phyloP scores from a whole-genome alignment of 495 filamentous ascomycete genomes.

The Xylaria palmicola region DNA sequence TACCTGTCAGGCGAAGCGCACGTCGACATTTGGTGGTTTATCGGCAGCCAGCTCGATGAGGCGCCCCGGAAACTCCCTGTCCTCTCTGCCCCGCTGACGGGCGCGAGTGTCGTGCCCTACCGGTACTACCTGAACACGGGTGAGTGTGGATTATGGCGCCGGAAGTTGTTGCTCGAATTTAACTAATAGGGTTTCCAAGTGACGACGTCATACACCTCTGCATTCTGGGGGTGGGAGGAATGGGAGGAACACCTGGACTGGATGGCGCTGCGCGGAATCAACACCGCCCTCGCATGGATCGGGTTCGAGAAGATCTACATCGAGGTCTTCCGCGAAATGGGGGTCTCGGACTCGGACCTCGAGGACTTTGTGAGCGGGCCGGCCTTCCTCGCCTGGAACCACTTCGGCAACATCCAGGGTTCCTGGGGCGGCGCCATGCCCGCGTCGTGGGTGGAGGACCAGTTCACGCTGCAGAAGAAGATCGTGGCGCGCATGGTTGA shows the following conservation, averaged over 20 bases:
- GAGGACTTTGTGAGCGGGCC: slow-evolving; percentile 48
- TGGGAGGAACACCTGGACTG: slow-evolving; percentile 57
- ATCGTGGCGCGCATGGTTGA: slow-evolving; percentile 52
- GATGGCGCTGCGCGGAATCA: slow-evolving; percentile 53
- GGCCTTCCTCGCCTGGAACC: slow-evolving; percentile 57
- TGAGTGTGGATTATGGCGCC: slow-evolving; percentile 3
- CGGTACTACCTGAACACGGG: slow-evolving; percentile 54
- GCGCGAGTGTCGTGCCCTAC: slow-evolving; percentile 49
- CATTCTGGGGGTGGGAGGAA: slow-evolving; percentile 56
- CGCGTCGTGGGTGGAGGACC: slow-evolving; percentile 44
- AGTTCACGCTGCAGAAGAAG: slow-evolving; percentile 49
- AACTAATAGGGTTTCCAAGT: slow-evolving; percentile 30
- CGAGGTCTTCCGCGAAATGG: slow-evolving; percentile 49
- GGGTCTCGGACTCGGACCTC: slow-evolving; percentile 47
- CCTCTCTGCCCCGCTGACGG: slow-evolving; percentile 26
- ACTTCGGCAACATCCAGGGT: slow-evolving; percentile 56
- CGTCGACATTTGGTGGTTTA: slow-evolving; percentile 55
- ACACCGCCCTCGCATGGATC: slow-evolving; percentile 54
- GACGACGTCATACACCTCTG: slow-evolving; percentile 54
- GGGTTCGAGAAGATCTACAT: slow-evolving; percentile 53
- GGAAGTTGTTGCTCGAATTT: slow-evolving; percentile 1
- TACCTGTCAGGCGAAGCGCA: slow-evolving; percentile 50
- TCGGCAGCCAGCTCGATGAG: slow-evolving; percentile 34
- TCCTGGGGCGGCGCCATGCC: slow-evolving; percentile 49
- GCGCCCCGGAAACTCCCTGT: slow-evolving; percentile 31